A percentile compares a stretch with the other conserved stretches of the same genome.
Conservation (phyloP, 2,329 filamentous ascomycete species). For the Ophiostoma novo-ulmi region DNA sequence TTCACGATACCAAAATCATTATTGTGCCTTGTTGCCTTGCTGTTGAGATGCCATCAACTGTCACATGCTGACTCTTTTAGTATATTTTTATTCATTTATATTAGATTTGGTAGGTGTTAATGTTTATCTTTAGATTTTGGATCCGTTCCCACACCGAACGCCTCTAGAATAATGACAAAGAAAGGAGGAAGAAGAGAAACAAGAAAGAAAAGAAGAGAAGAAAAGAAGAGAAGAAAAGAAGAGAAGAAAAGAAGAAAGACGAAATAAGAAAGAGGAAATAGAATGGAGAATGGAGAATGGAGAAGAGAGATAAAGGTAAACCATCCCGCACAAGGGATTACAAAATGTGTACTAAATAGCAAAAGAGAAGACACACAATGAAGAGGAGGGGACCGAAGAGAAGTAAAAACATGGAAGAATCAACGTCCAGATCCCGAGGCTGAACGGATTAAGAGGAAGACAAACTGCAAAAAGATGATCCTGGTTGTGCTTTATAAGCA, state of each 20-base stretch:
- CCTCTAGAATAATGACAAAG: conserved; percentile 20
- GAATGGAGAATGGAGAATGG: not conserved
- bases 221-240: not conserved
- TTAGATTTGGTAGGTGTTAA: conserved; percentile 12
- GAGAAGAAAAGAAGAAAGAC: not conserved
- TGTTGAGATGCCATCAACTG: not conserved
- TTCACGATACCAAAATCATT: not conserved
- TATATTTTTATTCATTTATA: not conserved
- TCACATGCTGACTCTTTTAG: not conserved
- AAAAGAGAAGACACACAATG: not conserved
- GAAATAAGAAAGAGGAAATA: not conserved
- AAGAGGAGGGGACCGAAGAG: conserved; percentile 2
- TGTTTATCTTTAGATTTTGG: conserved; percentile 20
- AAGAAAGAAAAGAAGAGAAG: not conserved
- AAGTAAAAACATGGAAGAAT: not conserved
- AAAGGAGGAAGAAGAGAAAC: not conserved
- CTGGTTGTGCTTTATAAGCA: not conserved
- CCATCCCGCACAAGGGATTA: conserved; percentile 4
- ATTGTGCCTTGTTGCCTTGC: not conserved
- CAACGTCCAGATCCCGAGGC: not conserved
- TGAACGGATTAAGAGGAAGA: not conserved
- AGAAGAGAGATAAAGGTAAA: not conserved
- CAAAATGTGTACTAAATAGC: conserved; percentile 8
- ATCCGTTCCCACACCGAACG: conserved; percentile 23
- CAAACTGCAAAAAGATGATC: not conserved